Percentiles rank a stretch among this genome's conserved stretches.
Evolutionary conservation across 2,329 filamentous ascomycete genomes (phyloP).

Genomic region (Colletotrichum sp.): DNA sequence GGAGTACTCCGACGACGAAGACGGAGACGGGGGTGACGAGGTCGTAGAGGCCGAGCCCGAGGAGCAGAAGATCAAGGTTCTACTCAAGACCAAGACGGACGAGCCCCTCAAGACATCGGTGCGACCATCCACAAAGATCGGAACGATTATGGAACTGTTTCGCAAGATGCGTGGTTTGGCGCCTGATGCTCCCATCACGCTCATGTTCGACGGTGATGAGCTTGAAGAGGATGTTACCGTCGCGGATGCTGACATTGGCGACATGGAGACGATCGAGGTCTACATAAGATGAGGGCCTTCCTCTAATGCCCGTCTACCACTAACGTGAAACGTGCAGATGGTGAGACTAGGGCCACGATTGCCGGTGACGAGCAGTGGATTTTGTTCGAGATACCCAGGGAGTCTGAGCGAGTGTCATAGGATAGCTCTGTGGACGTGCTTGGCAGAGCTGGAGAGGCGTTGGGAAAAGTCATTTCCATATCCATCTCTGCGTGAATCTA

Average conservation of each 20-base stretch:
- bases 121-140: constrained; percentile 60
- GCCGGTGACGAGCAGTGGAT: neutral
- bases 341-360: neutral
- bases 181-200: constrained; percentile 56
- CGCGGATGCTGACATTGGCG: constrained; percentile 72
- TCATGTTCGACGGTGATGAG: constrained; percentile 79
- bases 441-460: neutral
- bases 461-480: neutral
- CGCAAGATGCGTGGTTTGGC: constrained; percentile 57
- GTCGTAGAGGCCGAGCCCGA: constrained; percentile 23
- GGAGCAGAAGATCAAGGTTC: constrained; percentile 51
- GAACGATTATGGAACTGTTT: constrained; percentile 67
- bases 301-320: neutral
- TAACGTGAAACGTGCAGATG: neutral
- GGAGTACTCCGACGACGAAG: constrained; percentile 39
- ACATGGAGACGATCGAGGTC: constrained; percentile 79
- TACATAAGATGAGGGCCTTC: constrained; percentile 50
- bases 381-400: constrained; percentile 17
- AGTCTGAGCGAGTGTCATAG: neutral
- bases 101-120: constrained; percentile 58
- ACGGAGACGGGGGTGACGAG: constrained; percentile 22
- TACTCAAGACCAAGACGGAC: constrained; percentile 57
- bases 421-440: neutral
- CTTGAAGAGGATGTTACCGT: constrained; percentile 66
- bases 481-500: neutral